These are phyloP conservation scores for Hortiboletus rubellus DNA, from an alignment of 1,284 basidiomycete genomes.

Conservation along the genomic window DNA sequence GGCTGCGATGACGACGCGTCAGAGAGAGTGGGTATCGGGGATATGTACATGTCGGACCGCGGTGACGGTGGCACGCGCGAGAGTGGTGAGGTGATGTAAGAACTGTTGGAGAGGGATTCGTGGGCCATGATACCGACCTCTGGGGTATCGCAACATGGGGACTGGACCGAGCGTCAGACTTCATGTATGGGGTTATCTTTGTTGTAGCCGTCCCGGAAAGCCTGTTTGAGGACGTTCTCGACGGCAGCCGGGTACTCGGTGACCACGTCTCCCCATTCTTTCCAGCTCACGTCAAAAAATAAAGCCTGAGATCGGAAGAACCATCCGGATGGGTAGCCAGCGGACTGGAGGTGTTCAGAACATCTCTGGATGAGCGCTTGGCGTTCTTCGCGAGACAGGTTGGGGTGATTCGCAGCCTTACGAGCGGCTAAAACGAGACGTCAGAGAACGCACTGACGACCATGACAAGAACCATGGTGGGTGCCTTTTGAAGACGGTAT, in stretches of 20 bases:
- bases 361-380: constrained; percentile 52
- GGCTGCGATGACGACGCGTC: constrained; percentile 46
- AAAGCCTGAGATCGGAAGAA: constrained; percentile 47
- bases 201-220: constrained; percentile 42
- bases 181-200: constrained; percentile 45
- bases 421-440: not conserved
- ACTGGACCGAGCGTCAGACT: constrained; percentile 57
- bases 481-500: constrained; percentile 48
- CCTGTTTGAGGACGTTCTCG: constrained; percentile 40
- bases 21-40: constrained; percentile 45
- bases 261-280: constrained; percentile 51
- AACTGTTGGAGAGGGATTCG: constrained; percentile 60
- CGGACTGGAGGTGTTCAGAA: constrained; percentile 28
- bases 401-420: constrained; percentile 45
- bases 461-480: constrained; percentile 10
- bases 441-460: not conserved
- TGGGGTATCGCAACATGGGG: constrained; percentile 41
- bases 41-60: constrained; percentile 35
- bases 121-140: constrained; percentile 57
- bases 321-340: constrained; percentile 52
- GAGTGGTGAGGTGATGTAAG: constrained; percentile 50
- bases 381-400: constrained; percentile 44
- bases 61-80: constrained; percentile 16
- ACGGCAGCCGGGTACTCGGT: constrained; percentile 44
- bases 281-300: constrained; percentile 40